A percentile compares a stretch with the other conserved stretches of the same genome.
Evolutionary conservation across 2,329 filamentous ascomycete genomes (phyloP).

Genomic region (Epichloe sylvatica): DNA sequence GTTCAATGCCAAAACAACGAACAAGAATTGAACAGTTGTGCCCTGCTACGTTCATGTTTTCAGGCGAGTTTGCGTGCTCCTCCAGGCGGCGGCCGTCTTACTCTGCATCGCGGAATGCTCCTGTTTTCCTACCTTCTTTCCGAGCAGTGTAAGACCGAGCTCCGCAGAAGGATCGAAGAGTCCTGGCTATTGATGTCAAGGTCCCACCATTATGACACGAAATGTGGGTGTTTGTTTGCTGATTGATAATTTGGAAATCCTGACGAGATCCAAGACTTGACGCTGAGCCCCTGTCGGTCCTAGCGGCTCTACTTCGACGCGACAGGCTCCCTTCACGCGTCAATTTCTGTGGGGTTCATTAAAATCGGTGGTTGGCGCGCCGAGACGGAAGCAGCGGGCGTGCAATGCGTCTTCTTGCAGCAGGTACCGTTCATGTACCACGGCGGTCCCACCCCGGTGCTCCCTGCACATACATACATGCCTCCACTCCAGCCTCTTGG

Average conservation of each 20-base stretch:
- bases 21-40: no score
- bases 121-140: slow-evolving; percentile 9
- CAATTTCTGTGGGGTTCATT: not conserved
- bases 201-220: slow-evolving; percentile 11
- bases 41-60: not conserved
- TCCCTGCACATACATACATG: not conserved
- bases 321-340: slow-evolving; percentile 12
- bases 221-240: slow-evolving; percentile 14
- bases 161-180: not conserved
- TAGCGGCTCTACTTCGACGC: slow-evolving; percentile 10
- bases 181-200: not conserved
- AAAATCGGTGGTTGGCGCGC: slow-evolving; percentile 9
- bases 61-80: not conserved
- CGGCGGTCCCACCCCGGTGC: not conserved
- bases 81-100: not conserved
- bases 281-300: not conserved
- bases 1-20: no score
- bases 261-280: slow-evolving; percentile 9
- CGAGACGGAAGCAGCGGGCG: not conserved
- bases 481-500: slow-evolving; percentile 5
- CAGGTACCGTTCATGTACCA: slow-evolving; percentile 6
- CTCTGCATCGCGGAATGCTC: not conserved
- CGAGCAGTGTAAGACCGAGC: slow-evolving; percentile 12
- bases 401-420: not conserved
- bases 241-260: slow-evolving; percentile 17